A percentile compares a stretch with the other conserved stretches of the same genome.
These are phyloP conservation scores for Cicer yamashitae DNA, from an alignment of 306 rosid genomes.

Conservation along the genomic window DNA sequence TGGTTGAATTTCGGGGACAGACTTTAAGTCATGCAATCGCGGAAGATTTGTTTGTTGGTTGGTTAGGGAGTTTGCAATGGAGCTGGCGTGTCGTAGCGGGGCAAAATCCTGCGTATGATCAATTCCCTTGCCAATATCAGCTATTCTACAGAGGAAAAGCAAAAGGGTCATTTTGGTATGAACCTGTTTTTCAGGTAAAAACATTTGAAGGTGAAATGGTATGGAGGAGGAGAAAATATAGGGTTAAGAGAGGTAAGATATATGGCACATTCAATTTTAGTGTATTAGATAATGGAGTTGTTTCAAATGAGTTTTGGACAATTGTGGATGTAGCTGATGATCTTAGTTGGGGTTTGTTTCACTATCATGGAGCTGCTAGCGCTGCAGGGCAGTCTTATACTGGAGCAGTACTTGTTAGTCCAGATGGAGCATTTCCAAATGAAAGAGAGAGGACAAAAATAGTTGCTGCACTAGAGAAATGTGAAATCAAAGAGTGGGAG, in stretches of 20 bases:
- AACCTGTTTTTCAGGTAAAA: constrained; percentile 82
- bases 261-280: constrained; percentile 78
- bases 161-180: constrained; percentile 88
- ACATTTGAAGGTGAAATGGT: constrained; percentile 80
- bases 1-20: constrained; percentile 58
- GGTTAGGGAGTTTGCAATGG: constrained; percentile 82
- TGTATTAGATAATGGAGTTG: constrained; percentile 87
- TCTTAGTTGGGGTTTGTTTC: constrained; percentile 87
- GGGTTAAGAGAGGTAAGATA: constrained; percentile 73
- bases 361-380: constrained; percentile 82
- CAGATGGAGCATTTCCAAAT: constrained; percentile 71
- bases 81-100: constrained; percentile 94
- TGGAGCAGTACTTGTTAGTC: constrained; percentile 84
- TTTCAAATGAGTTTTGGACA: constrained; percentile 91
- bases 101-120: constrained; percentile 89
- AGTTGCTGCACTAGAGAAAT: constrained; percentile 63
- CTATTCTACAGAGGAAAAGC: constrained; percentile 87
- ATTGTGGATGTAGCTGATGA: constrained; percentile 74
- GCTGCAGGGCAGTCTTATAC: constrained; percentile 89
- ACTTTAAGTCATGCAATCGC: constrained; percentile 60
- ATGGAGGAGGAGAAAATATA: constrained; percentile 82
- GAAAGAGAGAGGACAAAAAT: constrained; percentile 51
- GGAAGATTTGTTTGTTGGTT: constrained; percentile 84
- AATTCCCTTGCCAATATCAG: constrained; percentile 89
- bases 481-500: constrained; percentile 85